Conservation (phyloP, 306 rosid genomes). For the Inga laurina region DNA sequence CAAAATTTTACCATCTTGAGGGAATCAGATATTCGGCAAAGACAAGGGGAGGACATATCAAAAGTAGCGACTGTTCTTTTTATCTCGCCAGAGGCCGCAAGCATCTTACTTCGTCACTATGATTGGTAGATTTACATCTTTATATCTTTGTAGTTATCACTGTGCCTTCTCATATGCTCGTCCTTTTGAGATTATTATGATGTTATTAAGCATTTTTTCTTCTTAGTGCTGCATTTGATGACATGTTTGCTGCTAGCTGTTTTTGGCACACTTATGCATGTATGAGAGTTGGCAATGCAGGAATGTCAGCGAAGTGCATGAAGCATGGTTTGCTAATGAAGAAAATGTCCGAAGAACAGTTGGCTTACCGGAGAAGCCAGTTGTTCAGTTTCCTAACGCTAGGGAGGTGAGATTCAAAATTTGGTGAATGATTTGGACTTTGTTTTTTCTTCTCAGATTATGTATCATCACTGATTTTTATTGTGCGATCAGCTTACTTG, state of each 20-base stretch:
- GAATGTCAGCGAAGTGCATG: slow-evolving; percentile 77
- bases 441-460: slow-evolving; percentile 20
- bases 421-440: slow-evolving; percentile 21
- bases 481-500: slow-evolving; percentile 55
- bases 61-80: slow-evolving; percentile 68
- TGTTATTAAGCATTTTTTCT: background rate
- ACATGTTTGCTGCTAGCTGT: background rate
- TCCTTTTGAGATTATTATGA: background rate
- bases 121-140: slow-evolving; percentile 53
- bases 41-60: slow-evolving; percentile 61
- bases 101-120: slow-evolving; percentile 69
- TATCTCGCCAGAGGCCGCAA: slow-evolving; percentile 55
- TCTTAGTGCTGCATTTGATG: slow-evolving; percentile 12
- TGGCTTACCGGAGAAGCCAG: slow-evolving; percentile 69
- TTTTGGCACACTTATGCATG: slow-evolving; percentile 13
- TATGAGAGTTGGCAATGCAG: slow-evolving; percentile 36
- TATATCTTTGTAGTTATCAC: background rate
- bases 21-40: slow-evolving; percentile 55
- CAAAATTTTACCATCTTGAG: slow-evolving; percentile 66
- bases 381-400: slow-evolving; percentile 37
- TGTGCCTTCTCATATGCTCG: slow-evolving; percentile 1
- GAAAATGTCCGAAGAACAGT: slow-evolving; percentile 52
- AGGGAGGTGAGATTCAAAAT: slow-evolving; percentile 45
- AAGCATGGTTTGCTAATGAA: slow-evolving; percentile 88
- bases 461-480: background rate